phyloP scores from a whole-genome alignment of 805 yeast genomes.

The Ogataea neopini region DNA sequence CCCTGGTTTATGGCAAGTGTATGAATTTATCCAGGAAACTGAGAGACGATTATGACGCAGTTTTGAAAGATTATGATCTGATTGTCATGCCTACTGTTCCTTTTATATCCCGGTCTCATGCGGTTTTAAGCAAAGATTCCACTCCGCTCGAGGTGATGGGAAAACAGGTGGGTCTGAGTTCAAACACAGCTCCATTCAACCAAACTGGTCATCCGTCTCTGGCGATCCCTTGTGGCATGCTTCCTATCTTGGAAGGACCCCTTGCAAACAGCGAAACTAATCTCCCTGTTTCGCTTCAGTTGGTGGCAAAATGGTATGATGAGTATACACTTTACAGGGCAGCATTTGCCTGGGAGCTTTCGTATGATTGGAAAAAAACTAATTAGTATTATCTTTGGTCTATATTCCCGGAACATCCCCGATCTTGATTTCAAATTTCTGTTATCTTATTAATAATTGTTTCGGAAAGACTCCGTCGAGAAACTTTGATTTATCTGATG shows the following conservation, averaged over 20 bases:
- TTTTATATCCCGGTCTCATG: conserved; percentile 31
- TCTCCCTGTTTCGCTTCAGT: conserved; percentile 36
- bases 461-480: background rate
- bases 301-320: conserved; percentile 36
- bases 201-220: conserved; percentile 41
- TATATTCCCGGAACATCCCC: background rate
- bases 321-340: conserved; percentile 34
- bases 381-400: background rate
- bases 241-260: conserved; percentile 33
- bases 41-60: conserved; percentile 33
- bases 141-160: conserved; percentile 28
- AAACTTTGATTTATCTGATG: background rate
- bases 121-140: conserved; percentile 15
- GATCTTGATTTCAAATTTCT: background rate
- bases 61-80: conserved; percentile 32
- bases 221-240: conserved; percentile 36
- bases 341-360: conserved; percentile 38
- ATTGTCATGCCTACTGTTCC: conserved; percentile 36
- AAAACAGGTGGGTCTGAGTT: conserved; percentile 33
- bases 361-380: conserved; percentile 27
- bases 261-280: conserved; percentile 19
- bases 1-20: conserved; percentile 36
- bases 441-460: background rate
- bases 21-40: conserved; percentile 34
- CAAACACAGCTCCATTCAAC: conserved; percentile 39